phyloP scores from a whole-genome alignment of 2,329 filamentous ascomycete species.

The Verticillium klebahnii region DNA sequence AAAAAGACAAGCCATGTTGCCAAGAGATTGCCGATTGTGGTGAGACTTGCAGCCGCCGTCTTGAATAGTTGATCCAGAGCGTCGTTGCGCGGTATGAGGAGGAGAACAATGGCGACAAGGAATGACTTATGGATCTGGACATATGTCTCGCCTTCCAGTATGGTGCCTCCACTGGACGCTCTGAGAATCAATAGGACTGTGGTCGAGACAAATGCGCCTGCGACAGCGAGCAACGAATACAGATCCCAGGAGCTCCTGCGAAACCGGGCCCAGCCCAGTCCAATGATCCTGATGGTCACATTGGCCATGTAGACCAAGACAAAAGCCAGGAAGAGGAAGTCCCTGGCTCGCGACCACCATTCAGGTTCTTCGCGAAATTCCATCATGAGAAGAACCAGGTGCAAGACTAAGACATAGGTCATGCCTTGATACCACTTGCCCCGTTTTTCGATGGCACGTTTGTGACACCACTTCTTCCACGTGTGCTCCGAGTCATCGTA shows the following conservation, averaged over 20 bases:
- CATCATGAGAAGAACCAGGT: slow-evolving; percentile 75
- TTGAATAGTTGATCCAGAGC: slow-evolving; percentile 98
- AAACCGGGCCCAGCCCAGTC: slow-evolving; percentile 88
- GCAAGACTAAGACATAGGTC: slow-evolving; percentile 73
- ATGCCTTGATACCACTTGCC: slow-evolving; percentile 86
- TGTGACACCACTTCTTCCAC: slow-evolving; percentile 94
- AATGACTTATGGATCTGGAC: slow-evolving; percentile 89
- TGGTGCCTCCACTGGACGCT: slow-evolving; percentile 10
- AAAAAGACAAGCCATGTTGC: slow-evolving; percentile 98
- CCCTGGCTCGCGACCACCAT: slow-evolving; percentile 68
- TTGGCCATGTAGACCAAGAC: slow-evolving; percentile 81
- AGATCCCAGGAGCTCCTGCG: slow-evolving; percentile 93
- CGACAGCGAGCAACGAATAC: slow-evolving; percentile 76
- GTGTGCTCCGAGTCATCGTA: slow-evolving; percentile 70
- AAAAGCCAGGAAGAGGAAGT: slow-evolving; percentile 74
- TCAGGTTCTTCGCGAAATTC: slow-evolving; percentile 76
- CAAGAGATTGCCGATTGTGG: slow-evolving; percentile 83
- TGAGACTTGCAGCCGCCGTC: slow-evolving; percentile 89
- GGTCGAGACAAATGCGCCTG: slow-evolving; percentile 72
- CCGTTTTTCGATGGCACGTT: slow-evolving; percentile 87
- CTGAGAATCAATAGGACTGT: slow-evolving; percentile 67
- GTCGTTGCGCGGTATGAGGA: slow-evolving; percentile 94
- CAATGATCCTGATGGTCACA: slow-evolving; percentile 76
- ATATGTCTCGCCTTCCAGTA: slow-evolving; percentile 57
- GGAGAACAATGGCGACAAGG: slow-evolving; percentile 79